Evolutionary conservation across 345 rosid species (phyloP), one percentile per base, ranked within the genome.

Genomic region (Moricandia moricandioides): DNA sequence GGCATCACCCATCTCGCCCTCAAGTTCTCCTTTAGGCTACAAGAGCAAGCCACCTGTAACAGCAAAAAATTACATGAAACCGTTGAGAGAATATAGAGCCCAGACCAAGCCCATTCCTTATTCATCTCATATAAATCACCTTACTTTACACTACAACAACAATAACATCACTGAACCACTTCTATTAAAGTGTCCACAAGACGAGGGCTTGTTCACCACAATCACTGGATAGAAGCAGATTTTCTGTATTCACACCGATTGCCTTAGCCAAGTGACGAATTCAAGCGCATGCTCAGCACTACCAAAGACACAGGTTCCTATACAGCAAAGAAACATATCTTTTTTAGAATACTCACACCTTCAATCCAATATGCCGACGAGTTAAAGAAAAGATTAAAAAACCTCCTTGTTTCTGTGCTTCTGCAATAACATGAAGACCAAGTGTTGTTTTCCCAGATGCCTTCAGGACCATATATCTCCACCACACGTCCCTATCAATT

Each of bases 251-350:
- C 51, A 95, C 98, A n/a, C 99, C 94, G 29, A 92, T 90, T 68
- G 90, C 79, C 78, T 89, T 74, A 27, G 98, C 99, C 9, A 92
- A 67, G 26, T n/a, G 92, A 80, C 37, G 97, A 82, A 78, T 95
- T 95, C 99, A 82, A 95, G 98, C 65, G 98, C 97, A 87, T 95
- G 98, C 86, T 95, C 98, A n/a, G 99, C 98, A 72, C 98, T 21
- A 95, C 88, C 88, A 77, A 90, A 95, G 66, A 86, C 94, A 81
- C 99, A 92, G 12, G 86, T 88, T 78, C 90, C 97, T 92, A 81
- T 60, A 57, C 2, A 27, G 8, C 72, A 60, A 67, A 40, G 12
- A 0, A 9, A 67, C 18, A 37, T 39, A n/a, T 47, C 1, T 17
- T 37, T 1, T 58, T 77, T 59, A 77, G 68, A 52, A 57, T 17